A percentile compares a stretch with the other conserved stretches of the same genome.
Conservation (phyloP, 352 stramenopile species). For the Globisporangium camurandrum region DNA sequence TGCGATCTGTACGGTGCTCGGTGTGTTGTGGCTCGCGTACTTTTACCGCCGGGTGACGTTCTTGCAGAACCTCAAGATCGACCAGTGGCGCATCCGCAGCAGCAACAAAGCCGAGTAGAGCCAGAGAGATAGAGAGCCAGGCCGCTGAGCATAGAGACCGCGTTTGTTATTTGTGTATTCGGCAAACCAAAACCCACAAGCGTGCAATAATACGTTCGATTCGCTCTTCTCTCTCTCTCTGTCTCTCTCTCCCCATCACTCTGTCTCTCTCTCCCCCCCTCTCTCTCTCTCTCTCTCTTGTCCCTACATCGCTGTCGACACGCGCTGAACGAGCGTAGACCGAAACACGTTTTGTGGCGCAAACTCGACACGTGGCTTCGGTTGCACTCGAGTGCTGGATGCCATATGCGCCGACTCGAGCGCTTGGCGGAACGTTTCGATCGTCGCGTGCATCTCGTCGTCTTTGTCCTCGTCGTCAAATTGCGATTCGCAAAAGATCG, state of each 20-base stretch:
- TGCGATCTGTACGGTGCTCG: constrained; percentile 57
- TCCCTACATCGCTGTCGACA: constrained; percentile 12
- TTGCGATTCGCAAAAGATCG: constrained; percentile 72
- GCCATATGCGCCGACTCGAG: constrained; percentile 69
- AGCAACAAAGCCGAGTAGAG: constrained; percentile 29
- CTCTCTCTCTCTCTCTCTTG: too few relatives aligned
- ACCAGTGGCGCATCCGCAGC: constrained; percentile 65
- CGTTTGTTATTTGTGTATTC: too few relatives aligned
- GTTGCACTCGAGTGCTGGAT: constrained; percentile 36
- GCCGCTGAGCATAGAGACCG: not conserved
- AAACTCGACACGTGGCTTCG: constrained; percentile 60
- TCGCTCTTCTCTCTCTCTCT: not conserved
- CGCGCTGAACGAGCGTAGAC: constrained; percentile 26
- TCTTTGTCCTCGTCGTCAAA: constrained; percentile 84
- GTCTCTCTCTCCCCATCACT: not conserved
- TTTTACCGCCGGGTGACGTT: constrained; percentile 61
- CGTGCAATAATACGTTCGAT: constrained; percentile 2
- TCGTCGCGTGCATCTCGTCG: constrained; percentile 62
- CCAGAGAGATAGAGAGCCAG: too few relatives aligned
- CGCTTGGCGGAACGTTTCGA: constrained; percentile 70
- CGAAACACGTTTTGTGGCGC: constrained; percentile 67
- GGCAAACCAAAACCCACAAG: too few relatives aligned
- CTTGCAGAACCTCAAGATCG: constrained; percentile 77
- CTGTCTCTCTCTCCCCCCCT: too few relatives aligned
- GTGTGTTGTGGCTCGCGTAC: constrained; percentile 58